A percentile compares a stretch with the other conserved stretches of the same genome.
Conservation (phyloP, 768 basidiomycete species). For the Kwoniella pini region DNA sequence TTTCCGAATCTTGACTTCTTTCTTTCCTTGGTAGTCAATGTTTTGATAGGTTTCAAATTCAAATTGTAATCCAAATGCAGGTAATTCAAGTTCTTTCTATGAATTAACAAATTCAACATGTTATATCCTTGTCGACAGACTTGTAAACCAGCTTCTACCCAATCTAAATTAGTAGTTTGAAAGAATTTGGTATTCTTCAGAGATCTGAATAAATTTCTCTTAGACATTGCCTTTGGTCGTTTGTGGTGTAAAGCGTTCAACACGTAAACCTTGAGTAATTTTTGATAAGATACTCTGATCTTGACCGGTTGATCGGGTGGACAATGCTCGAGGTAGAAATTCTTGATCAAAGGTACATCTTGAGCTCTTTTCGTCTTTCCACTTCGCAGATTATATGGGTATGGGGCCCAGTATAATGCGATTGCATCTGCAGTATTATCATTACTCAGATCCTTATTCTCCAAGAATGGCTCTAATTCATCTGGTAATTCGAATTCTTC, state of each 20-base stretch:
- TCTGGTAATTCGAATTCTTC: slow-evolving; percentile 84
- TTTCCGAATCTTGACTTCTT: slow-evolving; percentile 99
- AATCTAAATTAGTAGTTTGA: slow-evolving; percentile 95
- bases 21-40: slow-evolving; percentile 96
- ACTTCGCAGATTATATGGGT: slow-evolving; percentile 88
- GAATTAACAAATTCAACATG: slow-evolving; percentile 97
- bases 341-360: slow-evolving; percentile 93
- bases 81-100: slow-evolving; percentile 77
- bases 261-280: slow-evolving; percentile 87
- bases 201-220: slow-evolving; percentile 87
- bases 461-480: slow-evolving; percentile 74
- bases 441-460: slow-evolving; percentile 74
- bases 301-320: slow-evolving; percentile 95
- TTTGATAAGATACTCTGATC: slow-evolving; percentile 98
- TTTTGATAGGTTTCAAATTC: slow-evolving; percentile 93
- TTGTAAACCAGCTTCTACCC: slow-evolving; percentile 98
- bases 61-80: slow-evolving; percentile 96
- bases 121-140: slow-evolving; percentile 99
- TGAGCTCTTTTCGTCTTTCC: slow-evolving; percentile 92
- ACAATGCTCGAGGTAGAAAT: slow-evolving; percentile 98
- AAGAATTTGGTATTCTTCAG: slow-evolving; percentile 98
- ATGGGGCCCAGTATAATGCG: slow-evolving; percentile 97
- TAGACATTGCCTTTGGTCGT: slow-evolving; percentile 93
- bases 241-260: slow-evolving; percentile 88
- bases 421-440: slow-evolving; percentile 95